These are phyloP conservation scores for Coprinopsis cinerea DNA, from an alignment of 768 basidiomycete genomes.

Conservation along the genomic window DNA sequence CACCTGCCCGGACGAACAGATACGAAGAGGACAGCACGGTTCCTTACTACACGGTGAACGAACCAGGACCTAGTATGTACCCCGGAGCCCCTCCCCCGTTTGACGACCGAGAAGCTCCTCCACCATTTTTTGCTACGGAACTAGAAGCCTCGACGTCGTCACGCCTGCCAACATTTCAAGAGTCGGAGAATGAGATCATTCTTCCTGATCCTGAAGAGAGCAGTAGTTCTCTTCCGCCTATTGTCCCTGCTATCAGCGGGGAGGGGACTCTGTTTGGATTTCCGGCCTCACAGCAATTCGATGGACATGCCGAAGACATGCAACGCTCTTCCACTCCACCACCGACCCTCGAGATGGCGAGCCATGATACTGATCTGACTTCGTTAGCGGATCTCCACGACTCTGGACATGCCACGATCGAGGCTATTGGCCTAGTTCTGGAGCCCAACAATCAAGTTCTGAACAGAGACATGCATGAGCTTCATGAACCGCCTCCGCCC, in stretches of 20 bases:
- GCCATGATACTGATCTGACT: slow-evolving; percentile 64
- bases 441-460: slow-evolving; percentile 42
- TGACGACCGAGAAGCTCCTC: slow-evolving; percentile 77
- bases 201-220: slow-evolving; percentile 45
- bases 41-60: slow-evolving; percentile 63
- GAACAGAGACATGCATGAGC: slow-evolving; percentile 18
- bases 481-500: slow-evolving; percentile 51
- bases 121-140: slow-evolving; percentile 58
- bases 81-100: slow-evolving; percentile 68
- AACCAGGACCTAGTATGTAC: slow-evolving; percentile 72
- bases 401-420: slow-evolving; percentile 43
- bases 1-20: slow-evolving; percentile 65
- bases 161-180: slow-evolving; percentile 67
- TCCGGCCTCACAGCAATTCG: slow-evolving; percentile 63
- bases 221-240: slow-evolving; percentile 23
- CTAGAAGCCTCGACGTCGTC: slow-evolving; percentile 55
- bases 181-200: slow-evolving; percentile 73
- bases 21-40: slow-evolving; percentile 62
- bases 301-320: slow-evolving; percentile 70
- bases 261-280: slow-evolving; percentile 83
- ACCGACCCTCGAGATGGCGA: slow-evolving; percentile 70
- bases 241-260: slow-evolving; percentile 44
- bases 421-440: slow-evolving; percentile 52
- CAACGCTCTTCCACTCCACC: slow-evolving; percentile 64
- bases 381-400: slow-evolving; percentile 54